These are phyloP conservation scores for Solanum verrucosum DNA, from an alignment of 257 asterid species.

Conservation along the genomic window DNA sequence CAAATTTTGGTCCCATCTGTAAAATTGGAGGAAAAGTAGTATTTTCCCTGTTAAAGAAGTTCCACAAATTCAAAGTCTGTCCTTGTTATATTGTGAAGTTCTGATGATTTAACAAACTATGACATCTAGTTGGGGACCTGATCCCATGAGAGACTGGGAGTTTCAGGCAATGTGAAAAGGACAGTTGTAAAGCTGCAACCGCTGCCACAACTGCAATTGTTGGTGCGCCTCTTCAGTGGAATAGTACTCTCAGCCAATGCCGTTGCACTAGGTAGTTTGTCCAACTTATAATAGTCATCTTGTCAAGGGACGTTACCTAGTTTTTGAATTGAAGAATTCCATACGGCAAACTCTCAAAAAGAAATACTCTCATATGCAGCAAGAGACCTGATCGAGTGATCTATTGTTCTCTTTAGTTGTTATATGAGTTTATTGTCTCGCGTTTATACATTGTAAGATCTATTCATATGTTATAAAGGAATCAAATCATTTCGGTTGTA, in stretches of 20 bases:
- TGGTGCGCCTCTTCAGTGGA: background rate
- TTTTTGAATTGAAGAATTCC: too few relatives aligned
- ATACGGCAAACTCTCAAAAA: too few relatives aligned
- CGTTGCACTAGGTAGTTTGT: too few relatives aligned
- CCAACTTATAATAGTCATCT: too few relatives aligned
- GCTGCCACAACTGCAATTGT: background rate
- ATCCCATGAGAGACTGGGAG: background rate
- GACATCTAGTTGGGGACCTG: background rate
- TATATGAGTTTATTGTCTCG: too few relatives aligned
- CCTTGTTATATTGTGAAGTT: background rate
- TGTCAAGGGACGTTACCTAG: too few relatives aligned
- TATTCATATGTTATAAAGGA: background rate
- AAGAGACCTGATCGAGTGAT: background rate
- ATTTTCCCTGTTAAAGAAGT: background rate
- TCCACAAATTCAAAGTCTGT: background rate
- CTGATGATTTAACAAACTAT: background rate
- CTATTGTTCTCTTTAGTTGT: background rate
- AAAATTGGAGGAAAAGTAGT: background rate
- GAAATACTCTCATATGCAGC: background rate
- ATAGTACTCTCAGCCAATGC: too few relatives aligned
- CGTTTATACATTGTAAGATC: background rate
- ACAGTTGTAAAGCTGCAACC: background rate
- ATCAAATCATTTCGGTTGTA: too few relatives aligned
- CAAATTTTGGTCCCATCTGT: background rate
- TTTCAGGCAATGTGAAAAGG: background rate